Evolutionary conservation across 2,329 filamentous ascomycete species (phyloP).

Genomic region (Colletotrichum chlorophyti): DNA sequence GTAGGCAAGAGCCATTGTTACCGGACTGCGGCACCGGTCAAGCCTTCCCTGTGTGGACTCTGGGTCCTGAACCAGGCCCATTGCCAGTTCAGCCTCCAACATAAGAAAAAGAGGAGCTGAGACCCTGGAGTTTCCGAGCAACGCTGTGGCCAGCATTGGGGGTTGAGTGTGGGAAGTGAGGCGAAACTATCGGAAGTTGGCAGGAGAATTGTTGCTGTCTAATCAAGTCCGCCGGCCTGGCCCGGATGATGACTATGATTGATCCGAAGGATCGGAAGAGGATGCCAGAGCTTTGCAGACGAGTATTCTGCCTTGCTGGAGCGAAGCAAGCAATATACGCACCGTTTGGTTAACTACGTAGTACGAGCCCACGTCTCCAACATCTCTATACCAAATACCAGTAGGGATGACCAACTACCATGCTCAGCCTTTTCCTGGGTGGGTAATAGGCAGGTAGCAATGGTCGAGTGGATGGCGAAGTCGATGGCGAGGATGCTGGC

Average conservation of each 20-base stretch:
- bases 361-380: conserved; percentile 2
- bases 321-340: conserved; percentile 11
- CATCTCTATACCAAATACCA: too few species aligned
- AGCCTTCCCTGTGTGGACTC: conserved; percentile 9
- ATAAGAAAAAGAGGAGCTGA: not conserved
- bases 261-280: conserved; percentile 3
- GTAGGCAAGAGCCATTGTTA: conserved; percentile 6
- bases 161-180: too few species aligned
- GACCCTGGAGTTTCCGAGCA: not conserved
- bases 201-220: conserved; percentile 4
- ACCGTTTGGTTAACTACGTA: conserved; percentile 2
- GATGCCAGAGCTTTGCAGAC: not conserved
- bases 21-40: conserved; percentile 22
- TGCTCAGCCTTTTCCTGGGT: not conserved
- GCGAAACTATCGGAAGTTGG: too few species aligned
- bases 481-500: too few species aligned
- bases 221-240: not conserved
- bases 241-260: conserved; percentile 14
- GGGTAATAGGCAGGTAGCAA: too few species aligned
- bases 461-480: too few species aligned
- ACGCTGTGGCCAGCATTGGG: not conserved
- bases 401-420: too few species aligned
- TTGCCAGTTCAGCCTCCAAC: not conserved
- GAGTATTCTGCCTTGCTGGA: conserved; percentile 4
- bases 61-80: not conserved